A percentile compares a stretch with the other conserved stretches of the same genome.
phyloP scores from a whole-genome alignment of 495 filamentous ascomycete species.

The Penicillium roqueforti region DNA sequence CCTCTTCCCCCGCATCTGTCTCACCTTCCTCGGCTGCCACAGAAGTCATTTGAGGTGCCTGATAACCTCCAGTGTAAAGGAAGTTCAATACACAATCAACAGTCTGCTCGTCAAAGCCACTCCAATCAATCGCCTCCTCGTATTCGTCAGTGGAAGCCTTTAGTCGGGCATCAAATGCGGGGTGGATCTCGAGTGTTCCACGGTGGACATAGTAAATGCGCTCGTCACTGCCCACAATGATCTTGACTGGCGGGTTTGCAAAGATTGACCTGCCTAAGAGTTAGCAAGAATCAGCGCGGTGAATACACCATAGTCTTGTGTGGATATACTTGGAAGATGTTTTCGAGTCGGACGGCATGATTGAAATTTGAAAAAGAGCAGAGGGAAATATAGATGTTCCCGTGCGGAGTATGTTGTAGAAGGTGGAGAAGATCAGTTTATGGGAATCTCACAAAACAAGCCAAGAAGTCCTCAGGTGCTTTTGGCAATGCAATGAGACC shows the following conservation, averaged over 20 bases:
- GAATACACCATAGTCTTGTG: background rate
- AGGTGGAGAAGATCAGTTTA: background rate
- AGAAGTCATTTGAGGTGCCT: background rate
- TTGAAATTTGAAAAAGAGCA: background rate
- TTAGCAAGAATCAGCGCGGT: background rate
- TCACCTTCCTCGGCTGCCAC: background rate
- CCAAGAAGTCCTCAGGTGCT: constrained; percentile 3
- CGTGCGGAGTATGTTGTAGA: too few species aligned
- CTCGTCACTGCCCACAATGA: background rate
- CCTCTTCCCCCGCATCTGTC: background rate
- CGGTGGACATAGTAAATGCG: constrained; percentile 2
- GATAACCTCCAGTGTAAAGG: constrained; percentile 11
- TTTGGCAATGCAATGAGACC: constrained; percentile 4
- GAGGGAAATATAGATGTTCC: background rate
- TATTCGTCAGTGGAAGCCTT: background rate
- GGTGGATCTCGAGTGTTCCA: constrained; percentile 1
- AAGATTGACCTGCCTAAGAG: constrained; percentile 1
- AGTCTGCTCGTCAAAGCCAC: constrained; percentile 11
- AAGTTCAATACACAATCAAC: constrained; percentile 13
- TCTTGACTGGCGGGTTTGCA: constrained; percentile 5
- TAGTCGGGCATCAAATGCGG: constrained; percentile 3
- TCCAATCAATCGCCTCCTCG: constrained; percentile 4
- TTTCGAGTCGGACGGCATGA: background rate
- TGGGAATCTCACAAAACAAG: too few species aligned
- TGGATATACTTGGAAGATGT: background rate